Conservation (phyloP, 257 asterid species). For the Solanum corneliomulleri region DNA sequence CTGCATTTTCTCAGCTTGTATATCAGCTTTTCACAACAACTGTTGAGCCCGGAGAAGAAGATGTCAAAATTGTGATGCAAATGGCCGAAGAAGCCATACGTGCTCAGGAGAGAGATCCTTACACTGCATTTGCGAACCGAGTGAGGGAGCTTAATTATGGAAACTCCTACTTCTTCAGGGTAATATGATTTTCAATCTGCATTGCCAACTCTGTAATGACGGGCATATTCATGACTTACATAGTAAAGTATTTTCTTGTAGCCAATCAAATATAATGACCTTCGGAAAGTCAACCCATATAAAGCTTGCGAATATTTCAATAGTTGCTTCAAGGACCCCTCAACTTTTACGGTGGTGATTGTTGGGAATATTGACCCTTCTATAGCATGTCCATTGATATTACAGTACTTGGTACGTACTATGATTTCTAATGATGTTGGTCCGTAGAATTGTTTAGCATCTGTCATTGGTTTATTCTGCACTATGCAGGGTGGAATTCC, state of each 20-base stretch:
- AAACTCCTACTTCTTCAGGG: slow-evolving; percentile 84
- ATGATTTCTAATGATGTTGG: slow-evolving; percentile 1
- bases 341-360: slow-evolving; percentile 74
- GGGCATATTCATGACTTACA: neutral
- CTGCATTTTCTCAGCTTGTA: slow-evolving; percentile 50
- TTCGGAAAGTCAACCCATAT: slow-evolving; percentile 71
- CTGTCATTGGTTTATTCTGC: slow-evolving; percentile 3
- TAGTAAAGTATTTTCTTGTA: slow-evolving; percentile 23
- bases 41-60: slow-evolving; percentile 77
- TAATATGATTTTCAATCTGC: slow-evolving; percentile 14
- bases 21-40: slow-evolving; percentile 84
- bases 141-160: slow-evolving; percentile 96
- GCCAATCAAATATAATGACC: slow-evolving; percentile 69
- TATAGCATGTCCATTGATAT: slow-evolving; percentile 67
- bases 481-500: slow-evolving; percentile 87
- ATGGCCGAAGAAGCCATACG: slow-evolving; percentile 96
- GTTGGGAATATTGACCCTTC: slow-evolving; percentile 90
- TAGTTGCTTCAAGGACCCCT: slow-evolving; percentile 86
- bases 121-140: slow-evolving; percentile 75
- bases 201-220: neutral
- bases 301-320: slow-evolving; percentile 79
- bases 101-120: slow-evolving; percentile 96
- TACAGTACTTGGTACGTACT: slow-evolving; percentile 63
- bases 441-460: slow-evolving; percentile 1
- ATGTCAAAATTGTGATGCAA: slow-evolving; percentile 90